phyloP scores from a whole-genome alignment of 768 basidiomycete genomes.

The Auriscalpium orientale region DNA sequence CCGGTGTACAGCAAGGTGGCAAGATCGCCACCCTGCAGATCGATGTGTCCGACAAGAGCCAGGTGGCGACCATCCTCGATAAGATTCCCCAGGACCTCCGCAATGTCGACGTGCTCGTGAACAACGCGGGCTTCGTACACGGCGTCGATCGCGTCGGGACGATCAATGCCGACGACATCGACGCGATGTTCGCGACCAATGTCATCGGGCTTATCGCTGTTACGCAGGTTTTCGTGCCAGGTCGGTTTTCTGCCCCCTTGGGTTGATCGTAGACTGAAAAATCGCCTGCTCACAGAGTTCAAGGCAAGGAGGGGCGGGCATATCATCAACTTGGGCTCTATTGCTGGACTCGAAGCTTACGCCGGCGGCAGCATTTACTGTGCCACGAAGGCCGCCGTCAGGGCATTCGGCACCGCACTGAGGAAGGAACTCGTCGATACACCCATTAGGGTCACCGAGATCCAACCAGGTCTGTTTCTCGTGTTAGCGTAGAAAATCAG shows the following conservation, averaged over 20 bases:
- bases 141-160: conserved; percentile 85
- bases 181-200: conserved; percentile 45
- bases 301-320: conserved; percentile 53
- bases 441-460: conserved; percentile 87
- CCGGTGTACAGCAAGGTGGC: conserved; percentile 69
- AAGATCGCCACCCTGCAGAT: conserved; percentile 64
- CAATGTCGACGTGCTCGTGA: conserved; percentile 75
- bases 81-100: conserved; percentile 65
- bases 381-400: conserved; percentile 83
- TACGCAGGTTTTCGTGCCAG: conserved; percentile 52
- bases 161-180: conserved; percentile 68
- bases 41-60: conserved; percentile 73
- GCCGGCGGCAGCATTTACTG: conserved; percentile 89
- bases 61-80: conserved; percentile 61
- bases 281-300: conserved; percentile 16
- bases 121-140: conserved; percentile 85
- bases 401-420: conserved; percentile 77
- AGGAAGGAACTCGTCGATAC: conserved; percentile 88
- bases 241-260: conserved; percentile 36
- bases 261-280: conserved; percentile 22
- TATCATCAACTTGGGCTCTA: conserved; percentile 91
- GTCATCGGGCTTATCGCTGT: conserved; percentile 81
- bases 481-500: conserved; percentile 1
- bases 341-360: conserved; percentile 71
- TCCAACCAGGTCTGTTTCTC: conserved; percentile 68